Evolutionary conservation across 306 rosid species (phyloP).

Genomic region (Dicorynia guianensis): DNA sequence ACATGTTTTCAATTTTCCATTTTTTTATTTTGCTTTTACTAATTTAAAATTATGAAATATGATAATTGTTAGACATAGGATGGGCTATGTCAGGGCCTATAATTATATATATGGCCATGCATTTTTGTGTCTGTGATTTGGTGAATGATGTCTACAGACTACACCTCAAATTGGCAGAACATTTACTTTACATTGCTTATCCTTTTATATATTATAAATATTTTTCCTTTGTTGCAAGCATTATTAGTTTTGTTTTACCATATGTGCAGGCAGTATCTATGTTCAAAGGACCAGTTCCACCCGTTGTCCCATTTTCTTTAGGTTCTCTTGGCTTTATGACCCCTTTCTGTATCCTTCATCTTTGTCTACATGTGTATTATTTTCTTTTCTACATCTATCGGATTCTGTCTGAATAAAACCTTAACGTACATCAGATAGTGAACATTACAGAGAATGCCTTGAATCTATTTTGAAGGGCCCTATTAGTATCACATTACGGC

Average conservation of each 20-base stretch:
- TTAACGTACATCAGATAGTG: conserved; percentile 86
- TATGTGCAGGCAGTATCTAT: conserved; percentile 92
- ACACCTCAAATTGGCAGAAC: not conserved
- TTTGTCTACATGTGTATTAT: conserved; percentile 16
- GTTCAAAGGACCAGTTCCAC: conserved; percentile 99
- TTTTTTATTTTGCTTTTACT: not conserved
- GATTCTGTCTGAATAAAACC: conserved; percentile 39
- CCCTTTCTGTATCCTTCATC: conserved; percentile 89
- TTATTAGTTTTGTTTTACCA: conserved; percentile 20
- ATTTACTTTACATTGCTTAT: conserved; percentile 10
- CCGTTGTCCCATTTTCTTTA: conserved; percentile 90
- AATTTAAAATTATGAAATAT: conserved; percentile 11
- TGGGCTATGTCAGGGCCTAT: conserved; percentile 6
- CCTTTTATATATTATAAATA: conserved; percentile 3
- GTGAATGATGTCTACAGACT: no score
- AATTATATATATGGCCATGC: conserved; percentile 11
- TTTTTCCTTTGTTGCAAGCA: conserved; percentile 28
- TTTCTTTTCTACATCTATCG: conserved; percentile 10
- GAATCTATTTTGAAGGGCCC: conserved; percentile 88
- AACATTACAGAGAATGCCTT: conserved; percentile 77
- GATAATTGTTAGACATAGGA: conserved; percentile 23
- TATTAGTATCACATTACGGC: conserved; percentile 84
- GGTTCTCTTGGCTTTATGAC: conserved; percentile 99
- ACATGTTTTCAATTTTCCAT: conserved; percentile 17
- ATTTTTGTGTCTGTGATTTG: conserved; percentile 29